phyloP scores from a whole-genome alignment of 192 early-diverging fungal species.

The Bifiguratus adelaidae region DNA sequence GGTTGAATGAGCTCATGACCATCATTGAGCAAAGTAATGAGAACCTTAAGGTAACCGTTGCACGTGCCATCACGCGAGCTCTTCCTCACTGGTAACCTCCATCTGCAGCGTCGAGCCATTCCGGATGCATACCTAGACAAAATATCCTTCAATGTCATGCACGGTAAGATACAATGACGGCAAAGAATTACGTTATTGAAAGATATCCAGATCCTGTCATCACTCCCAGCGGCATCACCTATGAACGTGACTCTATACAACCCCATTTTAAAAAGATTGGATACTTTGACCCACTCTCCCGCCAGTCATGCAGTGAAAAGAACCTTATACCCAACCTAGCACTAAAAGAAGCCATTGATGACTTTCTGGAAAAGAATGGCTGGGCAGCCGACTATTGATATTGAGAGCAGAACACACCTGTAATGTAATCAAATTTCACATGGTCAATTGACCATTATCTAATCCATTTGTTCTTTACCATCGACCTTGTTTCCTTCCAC shows the following conservation, averaged over 20 bases:
- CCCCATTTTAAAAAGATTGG: conserved; percentile 72
- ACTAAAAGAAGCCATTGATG: conserved; percentile 53
- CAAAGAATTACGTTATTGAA: not conserved
- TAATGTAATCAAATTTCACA: too few species aligned
- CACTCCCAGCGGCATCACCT: conserved; percentile 50
- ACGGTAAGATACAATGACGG: conserved; percentile 24
- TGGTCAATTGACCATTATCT: too few species aligned
- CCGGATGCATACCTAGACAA: conserved; percentile 25
- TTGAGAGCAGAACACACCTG: too few species aligned
- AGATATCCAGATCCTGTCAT: conserved; percentile 29
- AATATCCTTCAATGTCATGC: conserved; percentile 78
- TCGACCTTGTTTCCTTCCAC: too few species aligned
- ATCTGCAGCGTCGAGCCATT: conserved; percentile 14
- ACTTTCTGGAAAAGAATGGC: conserved; percentile 48
- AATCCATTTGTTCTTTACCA: too few species aligned
- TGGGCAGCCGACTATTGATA: conserved; percentile 35
- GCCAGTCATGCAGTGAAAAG: conserved; percentile 48
- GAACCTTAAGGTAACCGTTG: conserved; percentile 12
- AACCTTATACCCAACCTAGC: conserved; percentile 70
- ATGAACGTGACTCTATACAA: conserved; percentile 63
- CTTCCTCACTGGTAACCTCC: not conserved
- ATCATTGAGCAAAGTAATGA: conserved; percentile 44
- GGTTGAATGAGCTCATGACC: too few species aligned
- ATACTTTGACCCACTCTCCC: conserved; percentile 71
- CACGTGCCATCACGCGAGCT: not conserved